phyloP scores from a whole-genome alignment of 345 rosid species.

The Pistacia integerrima region DNA sequence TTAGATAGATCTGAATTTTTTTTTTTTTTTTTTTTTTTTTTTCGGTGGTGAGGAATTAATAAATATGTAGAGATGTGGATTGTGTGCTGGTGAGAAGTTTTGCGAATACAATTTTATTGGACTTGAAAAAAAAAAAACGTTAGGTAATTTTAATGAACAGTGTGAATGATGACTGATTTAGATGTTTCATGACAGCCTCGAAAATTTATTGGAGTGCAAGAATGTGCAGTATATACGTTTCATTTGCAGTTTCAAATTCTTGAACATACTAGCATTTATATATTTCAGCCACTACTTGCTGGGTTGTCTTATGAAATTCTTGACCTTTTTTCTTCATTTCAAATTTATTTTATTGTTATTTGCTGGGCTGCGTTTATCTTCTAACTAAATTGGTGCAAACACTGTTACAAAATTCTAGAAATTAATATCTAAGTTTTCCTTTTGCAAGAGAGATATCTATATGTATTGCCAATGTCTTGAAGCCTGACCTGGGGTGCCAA shows the following conservation, averaged over 20 bases:
- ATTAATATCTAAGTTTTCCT: too few species aligned
- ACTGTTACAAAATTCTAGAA: background rate
- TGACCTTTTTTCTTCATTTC: background rate
- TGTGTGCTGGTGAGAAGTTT: slow-evolving; percentile 21
- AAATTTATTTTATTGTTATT: background rate
- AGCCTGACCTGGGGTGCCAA: too few species aligned
- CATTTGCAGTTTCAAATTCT: slow-evolving; percentile 5
- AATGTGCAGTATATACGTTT: slow-evolving; percentile 3
- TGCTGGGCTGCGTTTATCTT: background rate
- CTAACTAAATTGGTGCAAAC: background rate
- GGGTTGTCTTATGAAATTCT: background rate
- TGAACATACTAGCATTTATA: background rate
- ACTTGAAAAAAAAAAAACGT: background rate
- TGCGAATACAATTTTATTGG: slow-evolving; percentile 10
- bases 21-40: background rate
- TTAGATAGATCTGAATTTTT: slow-evolving; percentile 15
- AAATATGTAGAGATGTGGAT: slow-evolving; percentile 19
- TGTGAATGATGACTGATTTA: background rate
- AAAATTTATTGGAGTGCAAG: slow-evolving; percentile 12
- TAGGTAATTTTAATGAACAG: slow-evolving; percentile 5
- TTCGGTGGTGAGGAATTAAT: background rate
- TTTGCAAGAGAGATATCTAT: background rate
- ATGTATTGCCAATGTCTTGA: too few species aligned
- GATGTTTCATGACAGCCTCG: background rate
- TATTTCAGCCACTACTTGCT: background rate